Evolutionary conservation across 2,329 filamentous ascomycete genomes (phyloP).

Genomic region (Cladosporium sp.): DNA sequence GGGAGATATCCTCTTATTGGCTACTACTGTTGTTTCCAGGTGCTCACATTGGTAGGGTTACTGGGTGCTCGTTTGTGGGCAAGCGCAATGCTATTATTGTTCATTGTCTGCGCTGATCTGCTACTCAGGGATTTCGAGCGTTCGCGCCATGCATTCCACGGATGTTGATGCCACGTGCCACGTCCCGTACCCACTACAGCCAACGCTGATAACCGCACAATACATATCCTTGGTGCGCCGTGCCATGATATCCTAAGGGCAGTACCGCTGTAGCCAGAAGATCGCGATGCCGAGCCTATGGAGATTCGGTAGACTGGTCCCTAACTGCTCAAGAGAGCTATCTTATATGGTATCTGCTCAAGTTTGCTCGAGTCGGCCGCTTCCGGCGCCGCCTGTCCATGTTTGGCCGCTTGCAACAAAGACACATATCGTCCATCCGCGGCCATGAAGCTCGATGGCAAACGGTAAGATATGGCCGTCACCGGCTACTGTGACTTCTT

Average conservation of each 20-base stretch:
- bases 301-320: too few species aligned
- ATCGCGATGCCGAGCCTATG: too few species aligned
- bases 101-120: conserved; percentile 21
- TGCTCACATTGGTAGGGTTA: too few species aligned
- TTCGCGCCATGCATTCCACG: conserved; percentile 10
- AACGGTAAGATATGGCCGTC: conserved; percentile 1
- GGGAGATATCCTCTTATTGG: too few species aligned
- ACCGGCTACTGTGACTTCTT: background rate
- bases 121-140: background rate
- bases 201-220: too few species aligned
- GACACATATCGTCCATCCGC: conserved; percentile 15
- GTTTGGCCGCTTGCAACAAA: conserved; percentile 25
- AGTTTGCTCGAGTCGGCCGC: background rate
- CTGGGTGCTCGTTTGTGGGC: too few species aligned
- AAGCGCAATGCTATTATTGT: background rate
- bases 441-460: background rate
- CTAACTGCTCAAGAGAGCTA: background rate
- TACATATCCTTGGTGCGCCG: too few species aligned
- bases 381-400: conserved; percentile 15
- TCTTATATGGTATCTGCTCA: background rate
- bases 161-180: background rate
- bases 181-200: background rate
- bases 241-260: too few species aligned
- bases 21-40: too few species aligned
- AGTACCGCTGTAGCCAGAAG: too few species aligned